Base-by-base conservation (phyloP, 73 alveolate species). In the Paramecium biaurelia region DNA sequence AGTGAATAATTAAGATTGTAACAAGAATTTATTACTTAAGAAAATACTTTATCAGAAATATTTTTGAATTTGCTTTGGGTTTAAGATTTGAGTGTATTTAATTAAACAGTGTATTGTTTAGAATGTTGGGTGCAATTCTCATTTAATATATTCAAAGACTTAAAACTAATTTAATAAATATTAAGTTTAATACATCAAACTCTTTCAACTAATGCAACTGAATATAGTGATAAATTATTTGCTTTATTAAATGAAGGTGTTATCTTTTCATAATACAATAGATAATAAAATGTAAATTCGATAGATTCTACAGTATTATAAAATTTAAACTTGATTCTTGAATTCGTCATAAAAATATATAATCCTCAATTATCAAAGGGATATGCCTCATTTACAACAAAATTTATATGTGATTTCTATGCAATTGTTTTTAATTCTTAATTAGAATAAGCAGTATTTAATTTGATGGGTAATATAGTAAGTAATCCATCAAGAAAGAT, bases 101-200 rank as follows among this genome's bases (percentile, higher is more conserved):
- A 42, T 37, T 32, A 34, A 35, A 38, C 59, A 2, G 32, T 72
- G 5, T 34, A 72, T 28, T 72, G 59, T 10, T 35, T 72, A 4
- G 58, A 35, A 35, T 72, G 32, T 72, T 72, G 86, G 86, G 58
- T 72, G 6, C 10, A 72, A 72, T 72, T 72, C 45, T 34, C 59
- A 34, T 72, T 2, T 37, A 38, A 72, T 32, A n/a, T 72, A 34
- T 72, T 72, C 58, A 35, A 32, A 72, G 86, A 72, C 24, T 18
- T 28, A 4, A 35, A 72, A 37, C 35, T 72, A 30, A 38, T 15
- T 35, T 12, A 34, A 20, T 37, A 34, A 72, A 30, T 72, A 20
- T 4, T 72, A 30, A 42, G 21, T 8, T 37, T 72, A 34, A 34
- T 38, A 12, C 56, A 72, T 28, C n/a, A 72, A 35, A 42, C 86